Evolutionary conservation across 805 yeast genomes (phyloP).

Genomic region (Pichia deserticola): DNA sequence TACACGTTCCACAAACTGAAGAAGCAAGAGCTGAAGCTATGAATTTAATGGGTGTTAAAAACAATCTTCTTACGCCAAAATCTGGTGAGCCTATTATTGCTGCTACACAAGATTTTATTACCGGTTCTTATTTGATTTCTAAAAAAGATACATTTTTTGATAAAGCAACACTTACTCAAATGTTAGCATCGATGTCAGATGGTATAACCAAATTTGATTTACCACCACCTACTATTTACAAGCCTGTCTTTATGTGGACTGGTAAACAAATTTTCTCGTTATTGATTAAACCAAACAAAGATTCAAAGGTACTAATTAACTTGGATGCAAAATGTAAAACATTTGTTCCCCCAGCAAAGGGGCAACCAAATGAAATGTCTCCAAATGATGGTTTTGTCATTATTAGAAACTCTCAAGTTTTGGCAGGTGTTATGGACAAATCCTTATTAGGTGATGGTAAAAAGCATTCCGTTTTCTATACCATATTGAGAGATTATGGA

Average conservation of each 20-base stretch:
- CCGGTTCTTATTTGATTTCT: slow-evolving; percentile 89
- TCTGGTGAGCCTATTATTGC: slow-evolving; percentile 99
- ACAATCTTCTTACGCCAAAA: slow-evolving; percentile 89
- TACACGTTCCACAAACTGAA: slow-evolving; percentile 98
- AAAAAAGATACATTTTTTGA: slow-evolving; percentile 92
- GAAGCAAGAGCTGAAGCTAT: slow-evolving; percentile 99
- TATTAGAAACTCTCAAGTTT: slow-evolving; percentile 79
- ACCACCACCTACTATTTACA: slow-evolving; percentile 91
- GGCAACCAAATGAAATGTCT: slow-evolving; percentile 87
- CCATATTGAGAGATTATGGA: slow-evolving; percentile 94
- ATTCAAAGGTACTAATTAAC: slow-evolving; percentile 77
- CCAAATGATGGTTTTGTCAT: slow-evolving; percentile 94
- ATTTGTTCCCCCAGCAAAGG: slow-evolving; percentile 64
- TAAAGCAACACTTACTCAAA: slow-evolving; percentile 73
- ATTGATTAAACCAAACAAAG: slow-evolving; percentile 72
- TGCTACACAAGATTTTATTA: slow-evolving; percentile 98
- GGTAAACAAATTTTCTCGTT: slow-evolving; percentile 93
- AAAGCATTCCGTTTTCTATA: slow-evolving; percentile 91
- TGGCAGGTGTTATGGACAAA: slow-evolving; percentile 96
- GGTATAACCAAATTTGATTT: slow-evolving; percentile 81
- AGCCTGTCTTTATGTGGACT: slow-evolving; percentile 90
- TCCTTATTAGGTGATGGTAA: slow-evolving; percentile 96
- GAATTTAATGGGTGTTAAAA: slow-evolving; percentile 95
- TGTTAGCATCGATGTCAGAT: slow-evolving; percentile 93
- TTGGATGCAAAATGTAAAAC: slow-evolving; percentile 94